Conservation (phyloP, 2,329 filamentous ascomycete genomes). For the Cercospora zeae-maydis region DNA sequence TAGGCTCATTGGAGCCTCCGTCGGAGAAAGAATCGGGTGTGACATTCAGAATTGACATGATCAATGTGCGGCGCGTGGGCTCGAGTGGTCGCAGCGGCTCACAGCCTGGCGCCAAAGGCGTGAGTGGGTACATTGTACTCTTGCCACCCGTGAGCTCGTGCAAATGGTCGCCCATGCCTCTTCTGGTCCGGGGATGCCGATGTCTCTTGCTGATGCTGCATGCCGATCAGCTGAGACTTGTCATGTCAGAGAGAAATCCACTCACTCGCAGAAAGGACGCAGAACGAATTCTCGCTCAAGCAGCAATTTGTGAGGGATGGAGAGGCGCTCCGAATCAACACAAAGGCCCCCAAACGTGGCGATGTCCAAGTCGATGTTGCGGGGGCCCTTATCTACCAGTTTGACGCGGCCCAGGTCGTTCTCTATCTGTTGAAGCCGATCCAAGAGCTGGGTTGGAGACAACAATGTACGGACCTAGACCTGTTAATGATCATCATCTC, state of each 20-base stretch:
- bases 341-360: slow-evolving; percentile 66
- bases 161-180: slow-evolving; percentile 37
- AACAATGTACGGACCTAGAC: slow-evolving; percentile 74
- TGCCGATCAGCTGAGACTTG: neutral
- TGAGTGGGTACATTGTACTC: slow-evolving; percentile 38
- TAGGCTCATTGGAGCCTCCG: slow-evolving; percentile 62
- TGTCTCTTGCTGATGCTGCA: neutral
- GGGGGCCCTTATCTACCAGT: slow-evolving; percentile 84
- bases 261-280: slow-evolving; percentile 75
- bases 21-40: slow-evolving; percentile 98
- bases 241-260: neutral
- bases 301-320: slow-evolving; percentile 79
- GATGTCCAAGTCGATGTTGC: slow-evolving; percentile 93
- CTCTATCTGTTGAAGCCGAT: slow-evolving; percentile 81
- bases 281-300: slow-evolving; percentile 91
- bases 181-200: slow-evolving; percentile 13
- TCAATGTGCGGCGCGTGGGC: slow-evolving; percentile 59
- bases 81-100: slow-evolving; percentile 58
- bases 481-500: neutral
- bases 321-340: slow-evolving; percentile 69
- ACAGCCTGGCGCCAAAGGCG: slow-evolving; percentile 40
- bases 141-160: slow-evolving; percentile 36
- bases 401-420: slow-evolving; percentile 74
- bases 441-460: slow-evolving; percentile 69
- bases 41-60: slow-evolving; percentile 94